These are phyloP conservation scores for Phaeosphaeriaceae sp. DNA, from an alignment of 2,329 filamentous ascomycete genomes.

Conservation along the genomic window DNA sequence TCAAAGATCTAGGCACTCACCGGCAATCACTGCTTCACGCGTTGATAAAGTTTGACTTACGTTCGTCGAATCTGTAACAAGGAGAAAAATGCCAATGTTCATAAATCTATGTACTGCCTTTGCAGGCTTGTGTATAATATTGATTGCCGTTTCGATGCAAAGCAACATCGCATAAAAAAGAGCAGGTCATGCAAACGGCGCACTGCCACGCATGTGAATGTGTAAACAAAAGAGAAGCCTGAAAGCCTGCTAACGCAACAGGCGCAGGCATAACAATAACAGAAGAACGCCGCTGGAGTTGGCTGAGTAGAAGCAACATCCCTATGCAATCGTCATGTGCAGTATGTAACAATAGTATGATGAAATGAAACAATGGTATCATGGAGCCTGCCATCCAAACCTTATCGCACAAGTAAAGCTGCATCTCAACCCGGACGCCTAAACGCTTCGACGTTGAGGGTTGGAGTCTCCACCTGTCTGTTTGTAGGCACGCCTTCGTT, in stretches of 20 bases:
- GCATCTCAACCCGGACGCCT: conserved; percentile 51
- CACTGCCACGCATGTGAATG: conserved; percentile 33
- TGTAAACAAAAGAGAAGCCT: conserved; percentile 14
- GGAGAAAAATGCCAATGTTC: not conserved
- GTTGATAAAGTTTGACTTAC: not conserved
- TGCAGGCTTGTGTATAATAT: conserved; percentile 3
- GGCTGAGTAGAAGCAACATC: conserved; percentile 11
- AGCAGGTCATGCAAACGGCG: conserved; percentile 32
- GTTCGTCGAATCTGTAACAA: not conserved
- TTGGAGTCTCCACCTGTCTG: conserved; percentile 73
- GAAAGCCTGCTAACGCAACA: not conserved
- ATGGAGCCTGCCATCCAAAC: conserved; percentile 26
- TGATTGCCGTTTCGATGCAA: not conserved
- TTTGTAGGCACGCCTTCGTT: conserved; percentile 75
- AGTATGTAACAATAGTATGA: conserved; percentile 10
- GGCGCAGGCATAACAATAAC: conserved; percentile 6
- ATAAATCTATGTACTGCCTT: conserved; percentile 6
- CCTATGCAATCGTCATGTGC: conserved; percentile 27
- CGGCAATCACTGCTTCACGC: not conserved
- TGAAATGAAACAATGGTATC: conserved; percentile 21
- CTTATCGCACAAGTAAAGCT: conserved; percentile 4
- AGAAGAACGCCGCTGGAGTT: conserved; percentile 16
- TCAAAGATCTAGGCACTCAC: not conserved
- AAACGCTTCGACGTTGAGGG: conserved; percentile 70
- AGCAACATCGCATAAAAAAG: conserved; percentile 2